These are phyloP conservation scores for Tephrocybe rancida DNA, from an alignment of 768 basidiomycete genomes.

Conservation along the genomic window DNA sequence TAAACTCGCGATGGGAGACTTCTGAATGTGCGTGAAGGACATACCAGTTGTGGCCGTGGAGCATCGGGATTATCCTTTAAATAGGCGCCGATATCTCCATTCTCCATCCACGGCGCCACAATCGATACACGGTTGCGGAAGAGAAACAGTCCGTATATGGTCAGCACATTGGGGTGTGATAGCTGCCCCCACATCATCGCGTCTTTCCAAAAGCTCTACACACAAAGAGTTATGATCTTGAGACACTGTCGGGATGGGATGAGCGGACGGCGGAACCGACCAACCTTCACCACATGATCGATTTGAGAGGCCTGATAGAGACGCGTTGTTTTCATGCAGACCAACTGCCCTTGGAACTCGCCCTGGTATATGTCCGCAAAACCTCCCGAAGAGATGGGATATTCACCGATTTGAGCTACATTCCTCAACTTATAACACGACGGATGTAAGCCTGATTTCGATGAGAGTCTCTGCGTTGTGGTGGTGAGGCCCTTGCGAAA, in stretches of 20 bases:
- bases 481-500: background rate
- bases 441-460: background rate
- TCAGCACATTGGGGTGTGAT: background rate
- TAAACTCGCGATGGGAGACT: background rate
- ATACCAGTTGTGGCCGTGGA: background rate
- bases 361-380: conserved; percentile 7
- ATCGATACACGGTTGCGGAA: background rate
- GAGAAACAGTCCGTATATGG: background rate
- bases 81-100: background rate
- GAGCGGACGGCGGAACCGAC: too few species aligned
- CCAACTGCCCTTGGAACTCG: background rate
- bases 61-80: background rate
- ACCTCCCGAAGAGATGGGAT: background rate
- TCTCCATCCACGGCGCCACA: background rate
- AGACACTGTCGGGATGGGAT: background rate
- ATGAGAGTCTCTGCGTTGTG: background rate
- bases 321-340: conserved; percentile 3
- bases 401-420: background rate
- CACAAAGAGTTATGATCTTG: too few species aligned
- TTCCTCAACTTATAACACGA: background rate
- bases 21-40: background rate
- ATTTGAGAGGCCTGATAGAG: background rate
- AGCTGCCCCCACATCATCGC: background rate
- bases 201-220: background rate
- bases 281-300: background rate